Base-by-base conservation (phyloP, 2,329 filamentous ascomycete genomes). In the Ramichloridium luteum region DNA sequence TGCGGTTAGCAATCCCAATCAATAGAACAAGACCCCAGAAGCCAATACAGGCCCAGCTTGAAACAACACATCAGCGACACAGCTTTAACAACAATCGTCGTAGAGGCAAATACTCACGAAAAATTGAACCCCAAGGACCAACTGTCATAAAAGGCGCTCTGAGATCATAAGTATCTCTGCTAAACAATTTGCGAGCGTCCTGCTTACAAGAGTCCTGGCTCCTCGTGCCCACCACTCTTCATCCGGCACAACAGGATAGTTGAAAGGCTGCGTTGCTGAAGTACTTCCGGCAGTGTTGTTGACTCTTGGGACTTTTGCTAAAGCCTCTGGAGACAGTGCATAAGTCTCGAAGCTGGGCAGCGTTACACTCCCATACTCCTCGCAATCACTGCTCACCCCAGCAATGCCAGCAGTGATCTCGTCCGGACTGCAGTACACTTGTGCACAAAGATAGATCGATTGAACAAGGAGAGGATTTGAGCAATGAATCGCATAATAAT, bases 11-110 rank as follows among this genome's bases (percentile, higher is more conserved):
- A 6, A 56, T 54, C 2, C 59, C 61, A 3, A 55, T 27, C 0
- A 51, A 31, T 3, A 64, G 30, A 2, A 61, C 48, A 3, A 35
- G 34, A 1, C 47, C 52, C 61, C 61, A 65, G 38, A 60, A 64
- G 1, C 46, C 49, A 32, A 60, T 59, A n/a, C 20, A 41, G 25
- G 5, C 36, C 32, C 15, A 40, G 44, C 2, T 31, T 23, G 34
- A 43, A 43, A 25, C 35, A 31, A 13, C 12, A 17, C 13, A 27
- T 13, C 10, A 27, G 16, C 26, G 13, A 8, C 28, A 18, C n/a
- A 11, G 20, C 10, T 9, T 25, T 25, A 15, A 22, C 17, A 25
- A 23, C 29, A n/a, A n/a, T n/a, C n/a, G n/a, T n/a, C n/a, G n/a
- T n/a, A n/a, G n/a, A n/a, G n/a, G n/a, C n/a, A n/a, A n/a, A n/a